Conservation (phyloP, 495 filamentous ascomycete genomes). For the Halenospora varia region DNA sequence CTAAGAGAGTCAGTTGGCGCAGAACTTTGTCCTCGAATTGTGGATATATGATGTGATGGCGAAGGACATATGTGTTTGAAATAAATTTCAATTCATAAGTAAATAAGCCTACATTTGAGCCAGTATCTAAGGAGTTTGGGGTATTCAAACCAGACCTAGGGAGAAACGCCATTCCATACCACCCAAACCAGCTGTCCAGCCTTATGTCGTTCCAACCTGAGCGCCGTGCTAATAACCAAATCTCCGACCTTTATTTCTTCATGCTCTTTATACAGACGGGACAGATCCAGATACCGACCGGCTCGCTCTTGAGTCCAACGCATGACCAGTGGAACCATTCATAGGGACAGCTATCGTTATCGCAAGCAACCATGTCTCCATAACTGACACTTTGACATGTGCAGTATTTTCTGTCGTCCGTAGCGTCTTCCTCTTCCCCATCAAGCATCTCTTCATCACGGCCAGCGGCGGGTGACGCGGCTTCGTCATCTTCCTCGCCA, state of each 20-base stretch:
- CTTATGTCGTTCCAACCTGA: no score
- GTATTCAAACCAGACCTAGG: no score
- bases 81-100: no score
- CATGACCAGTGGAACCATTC: slow-evolving; percentile 99
- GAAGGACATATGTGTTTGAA: no score
- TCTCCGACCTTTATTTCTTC: slow-evolving; percentile 5
- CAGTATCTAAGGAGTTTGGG: no score
- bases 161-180: no score
- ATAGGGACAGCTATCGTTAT: slow-evolving; percentile 85
- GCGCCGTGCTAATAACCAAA: slow-evolving; percentile 7
- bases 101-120: no score
- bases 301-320: slow-evolving; percentile 84
- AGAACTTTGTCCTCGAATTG: no score
- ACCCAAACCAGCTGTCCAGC: no score
- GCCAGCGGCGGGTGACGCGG: slow-evolving; percentile 34
- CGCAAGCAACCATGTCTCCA: slow-evolving; percentile 98
- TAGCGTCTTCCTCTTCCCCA: slow-evolving; percentile 78
- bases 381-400: slow-evolving; percentile 88
- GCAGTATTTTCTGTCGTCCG: slow-evolving; percentile 89
- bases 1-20: no score
- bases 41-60: no score
- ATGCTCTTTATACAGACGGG: slow-evolving; percentile 64
- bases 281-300: slow-evolving; percentile 90
- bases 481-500: slow-evolving; percentile 35
- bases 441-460: slow-evolving; percentile 60